Percentiles rank a stretch among this genome's conserved stretches.
phyloP scores from a whole-genome alignment of 2,329 filamentous ascomycete genomes.

The Penicillium sp. region DNA sequence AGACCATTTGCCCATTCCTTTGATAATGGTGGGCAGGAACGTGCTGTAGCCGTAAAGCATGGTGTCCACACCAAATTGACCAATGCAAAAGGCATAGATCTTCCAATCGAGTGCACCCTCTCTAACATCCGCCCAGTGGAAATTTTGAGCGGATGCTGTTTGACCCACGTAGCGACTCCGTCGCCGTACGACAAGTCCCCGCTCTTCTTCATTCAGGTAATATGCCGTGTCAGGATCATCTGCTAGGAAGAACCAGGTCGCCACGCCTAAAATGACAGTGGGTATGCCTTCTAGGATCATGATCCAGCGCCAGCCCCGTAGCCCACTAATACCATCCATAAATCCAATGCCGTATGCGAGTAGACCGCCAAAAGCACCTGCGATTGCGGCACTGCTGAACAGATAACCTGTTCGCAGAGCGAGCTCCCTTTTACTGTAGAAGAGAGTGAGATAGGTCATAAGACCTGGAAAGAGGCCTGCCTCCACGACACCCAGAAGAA shows the following conservation, averaged over 20 bases:
- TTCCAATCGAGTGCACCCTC: conserved; percentile 75
- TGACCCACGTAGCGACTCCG: conserved; percentile 57
- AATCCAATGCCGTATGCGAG: conserved; percentile 74
- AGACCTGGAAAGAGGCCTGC: conserved; percentile 70
- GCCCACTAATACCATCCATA: conserved; percentile 68
- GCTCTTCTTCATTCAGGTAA: conserved; percentile 64
- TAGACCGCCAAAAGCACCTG: conserved; percentile 72
- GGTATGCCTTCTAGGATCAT: conserved; percentile 64
- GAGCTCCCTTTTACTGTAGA: conserved; percentile 74
- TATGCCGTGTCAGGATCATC: conserved; percentile 68
- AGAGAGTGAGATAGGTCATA: conserved; percentile 73
- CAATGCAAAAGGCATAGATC: conserved; percentile 69
- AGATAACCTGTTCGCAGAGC: conserved; percentile 73
- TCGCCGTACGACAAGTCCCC: conserved; percentile 57
- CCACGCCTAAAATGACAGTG: conserved; percentile 59
- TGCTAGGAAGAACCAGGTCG: conserved; percentile 63
- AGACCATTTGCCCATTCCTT: conserved; percentile 66
- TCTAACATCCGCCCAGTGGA: conserved; percentile 66
- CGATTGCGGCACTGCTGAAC: conserved; percentile 66
- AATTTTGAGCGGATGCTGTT: conserved; percentile 54
- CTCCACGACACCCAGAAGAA: conserved; percentile 70
- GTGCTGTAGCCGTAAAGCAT: conserved; percentile 80
- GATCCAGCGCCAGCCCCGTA: conserved; percentile 73
- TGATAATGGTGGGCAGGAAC: conserved; percentile 78
- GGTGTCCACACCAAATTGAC: conserved; percentile 73